These are phyloP conservation scores for Sesbania bispinosa DNA, from an alignment of 306 rosid genomes.

Conservation along the genomic window DNA sequence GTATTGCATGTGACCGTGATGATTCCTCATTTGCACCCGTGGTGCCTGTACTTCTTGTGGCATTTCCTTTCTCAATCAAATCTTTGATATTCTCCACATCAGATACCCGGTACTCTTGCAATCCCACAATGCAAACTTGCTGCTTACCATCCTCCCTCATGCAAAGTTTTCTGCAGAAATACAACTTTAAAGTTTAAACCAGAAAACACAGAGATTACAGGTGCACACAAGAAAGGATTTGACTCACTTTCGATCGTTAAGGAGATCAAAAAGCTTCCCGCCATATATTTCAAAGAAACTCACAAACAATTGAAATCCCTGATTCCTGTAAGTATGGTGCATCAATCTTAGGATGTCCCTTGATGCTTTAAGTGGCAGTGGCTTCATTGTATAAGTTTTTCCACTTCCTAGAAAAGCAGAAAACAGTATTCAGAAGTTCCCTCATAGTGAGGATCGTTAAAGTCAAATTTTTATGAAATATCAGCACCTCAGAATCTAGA, in stretches of 20 bases:
- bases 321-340: conserved; percentile 82
- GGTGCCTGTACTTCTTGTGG: conserved; percentile 88
- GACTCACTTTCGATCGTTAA: conserved; percentile 80
- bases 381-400: conserved; percentile 91
- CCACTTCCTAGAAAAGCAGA: conserved; percentile 66
- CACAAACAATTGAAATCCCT: conserved; percentile 81
- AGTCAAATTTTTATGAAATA: background rate
- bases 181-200: conserved; percentile 29
- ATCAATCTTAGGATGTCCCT: conserved; percentile 82
- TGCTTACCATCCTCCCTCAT: conserved; percentile 96
- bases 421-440: conserved; percentile 12
- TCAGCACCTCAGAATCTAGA: background rate
- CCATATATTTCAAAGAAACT: conserved; percentile 96
- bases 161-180: conserved; percentile 72
- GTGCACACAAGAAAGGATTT: conserved; percentile 2
- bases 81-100: conserved; percentile 89
- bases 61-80: conserved; percentile 82
- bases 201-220: conserved; percentile 10
- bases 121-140: conserved; percentile 92
- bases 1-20: conserved; percentile 93
- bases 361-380: conserved; percentile 89
- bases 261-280: conserved; percentile 90
- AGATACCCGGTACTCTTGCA: conserved; percentile 80
- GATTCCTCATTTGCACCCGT: conserved; percentile 98
- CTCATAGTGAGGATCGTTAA: background rate